Evolutionary conservation across 768 basidiomycete species (phyloP), one percentile per base, ranked within the genome.

Genomic region (Tephrocybe sp.): DNA sequence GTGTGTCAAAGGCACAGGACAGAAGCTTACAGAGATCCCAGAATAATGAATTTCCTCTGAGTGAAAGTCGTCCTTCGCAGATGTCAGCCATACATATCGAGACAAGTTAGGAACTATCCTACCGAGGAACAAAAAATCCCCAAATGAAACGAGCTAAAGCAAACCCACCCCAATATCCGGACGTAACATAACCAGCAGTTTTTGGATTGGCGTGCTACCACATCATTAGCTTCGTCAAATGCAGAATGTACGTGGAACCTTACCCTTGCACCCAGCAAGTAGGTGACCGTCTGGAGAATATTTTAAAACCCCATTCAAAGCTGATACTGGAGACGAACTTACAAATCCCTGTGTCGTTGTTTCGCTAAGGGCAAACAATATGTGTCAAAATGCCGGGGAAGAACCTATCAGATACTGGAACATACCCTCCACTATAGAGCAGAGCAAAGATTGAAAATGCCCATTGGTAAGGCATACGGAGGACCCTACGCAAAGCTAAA

Each of bases 121-220:
- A 80, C 82, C 50, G 61, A 12, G 70, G 61, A 8, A 74, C 68
- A 44, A 71, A 67, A 56, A 70, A 74, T 4, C 81, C 80, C 74
- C 78, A 78, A 1, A 68, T 38, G 23, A 80, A 65, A 24, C 80
- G 75, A n/a, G 73, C 72, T 24, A 78, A 55, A 0, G 74, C 74
- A 49, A 78, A 72, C 1, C 80, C 81, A 23, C 67, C 78, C 79
- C 80, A 82, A 62, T 80, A 82, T 1, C 80, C 80, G 30, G 77
- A 76, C 1, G 76, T 73, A 3, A 79, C 78, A 56, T 81, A 83
- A 2, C 82, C 82, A 6, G 71, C 78, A 1, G 77, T 77, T 12
- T 75, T 69, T 1, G 73, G 72, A 53, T 79, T 68, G 9, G 77
- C 80, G 46, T 72, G 50, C 79, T 67, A 39, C 1, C 21, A 45